phyloP scores from a whole-genome alignment of 108 stramenopile species.

The Skeletonema grethae region DNA sequence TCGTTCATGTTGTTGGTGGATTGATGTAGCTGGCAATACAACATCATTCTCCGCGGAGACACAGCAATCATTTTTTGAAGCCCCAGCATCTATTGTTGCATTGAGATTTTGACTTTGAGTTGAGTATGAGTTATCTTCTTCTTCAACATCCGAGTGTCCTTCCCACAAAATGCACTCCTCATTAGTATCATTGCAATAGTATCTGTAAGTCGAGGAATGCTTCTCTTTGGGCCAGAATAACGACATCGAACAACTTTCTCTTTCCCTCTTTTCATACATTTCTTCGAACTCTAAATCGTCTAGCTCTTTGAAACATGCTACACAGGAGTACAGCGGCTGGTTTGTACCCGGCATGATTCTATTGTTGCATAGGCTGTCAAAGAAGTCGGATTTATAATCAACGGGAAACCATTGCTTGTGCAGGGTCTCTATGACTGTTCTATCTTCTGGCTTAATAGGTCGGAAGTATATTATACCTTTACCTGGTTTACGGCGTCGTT shows the following conservation, averaged over 20 bases:
- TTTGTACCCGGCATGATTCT: not conserved
- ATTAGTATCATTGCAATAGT: conserved; percentile 8
- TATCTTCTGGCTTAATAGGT: conserved; percentile 50
- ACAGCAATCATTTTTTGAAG: not conserved
- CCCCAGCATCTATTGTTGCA: not conserved
- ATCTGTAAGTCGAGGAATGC: not conserved
- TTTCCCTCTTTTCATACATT: not conserved
- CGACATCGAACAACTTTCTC: conserved; percentile 2
- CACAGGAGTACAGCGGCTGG: conserved; percentile 4
- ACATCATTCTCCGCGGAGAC: conserved; percentile 1
- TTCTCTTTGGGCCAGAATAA: conserved; percentile 2
- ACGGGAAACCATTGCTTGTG: conserved; percentile 83
- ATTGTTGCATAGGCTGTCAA: conserved; percentile 36
- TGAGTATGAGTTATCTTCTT: not conserved
- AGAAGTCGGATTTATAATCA: conserved; percentile 69
- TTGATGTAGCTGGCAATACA: not conserved
- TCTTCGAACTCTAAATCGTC: conserved; percentile 7
- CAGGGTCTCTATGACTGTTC: conserved; percentile 55
- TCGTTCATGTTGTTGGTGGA: not conserved
- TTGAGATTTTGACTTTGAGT: not conserved
- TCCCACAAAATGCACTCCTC: conserved; percentile 31
- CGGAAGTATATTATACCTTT: conserved; percentile 56
- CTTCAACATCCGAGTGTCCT: not conserved
- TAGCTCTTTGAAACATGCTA: conserved; percentile 22
- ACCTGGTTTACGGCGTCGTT: not conserved